Percentiles rank a stretch among this genome's conserved stretches.
Conservation (phyloP, 768 basidiomycete species). For the Mrakia blollopis region DNA sequence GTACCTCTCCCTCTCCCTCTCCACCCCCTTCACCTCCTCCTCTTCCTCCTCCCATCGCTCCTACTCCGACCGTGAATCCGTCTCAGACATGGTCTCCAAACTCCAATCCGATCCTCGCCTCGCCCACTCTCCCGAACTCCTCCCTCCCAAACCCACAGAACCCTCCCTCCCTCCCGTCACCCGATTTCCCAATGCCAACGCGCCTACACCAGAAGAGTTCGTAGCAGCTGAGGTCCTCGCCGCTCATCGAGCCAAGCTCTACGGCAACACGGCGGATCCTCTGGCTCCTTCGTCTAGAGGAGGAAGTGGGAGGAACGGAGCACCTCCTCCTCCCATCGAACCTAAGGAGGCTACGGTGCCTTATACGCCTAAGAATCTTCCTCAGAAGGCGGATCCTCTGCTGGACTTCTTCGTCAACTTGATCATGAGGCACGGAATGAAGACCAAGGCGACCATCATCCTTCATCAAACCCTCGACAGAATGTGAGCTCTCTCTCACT, state of each 20-base stretch:
- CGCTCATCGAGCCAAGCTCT: background rate
- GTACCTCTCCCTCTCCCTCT: background rate
- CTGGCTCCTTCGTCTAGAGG: background rate
- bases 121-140: background rate
- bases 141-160: background rate
- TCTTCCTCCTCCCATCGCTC: background rate
- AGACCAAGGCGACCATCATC: slow-evolving; percentile 53
- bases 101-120: slow-evolving; percentile 3
- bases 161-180: background rate
- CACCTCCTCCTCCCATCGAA: background rate
- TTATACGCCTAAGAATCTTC: background rate
- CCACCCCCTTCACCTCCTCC: background rate
- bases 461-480: background rate
- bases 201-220: background rate
- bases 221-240: background rate
- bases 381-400: slow-evolving; percentile 54
- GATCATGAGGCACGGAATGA: slow-evolving; percentile 62
- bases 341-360: slow-evolving; percentile 9
- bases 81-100: background rate
- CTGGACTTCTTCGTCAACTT: slow-evolving; percentile 61
- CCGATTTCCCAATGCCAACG: background rate
- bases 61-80: background rate
- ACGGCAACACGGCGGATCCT: background rate
- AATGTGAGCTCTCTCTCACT: background rate
- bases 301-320: background rate